phyloP scores from a whole-genome alignment of 495 filamentous ascomycete genomes.

The Lasiosphaeria hispida region DNA sequence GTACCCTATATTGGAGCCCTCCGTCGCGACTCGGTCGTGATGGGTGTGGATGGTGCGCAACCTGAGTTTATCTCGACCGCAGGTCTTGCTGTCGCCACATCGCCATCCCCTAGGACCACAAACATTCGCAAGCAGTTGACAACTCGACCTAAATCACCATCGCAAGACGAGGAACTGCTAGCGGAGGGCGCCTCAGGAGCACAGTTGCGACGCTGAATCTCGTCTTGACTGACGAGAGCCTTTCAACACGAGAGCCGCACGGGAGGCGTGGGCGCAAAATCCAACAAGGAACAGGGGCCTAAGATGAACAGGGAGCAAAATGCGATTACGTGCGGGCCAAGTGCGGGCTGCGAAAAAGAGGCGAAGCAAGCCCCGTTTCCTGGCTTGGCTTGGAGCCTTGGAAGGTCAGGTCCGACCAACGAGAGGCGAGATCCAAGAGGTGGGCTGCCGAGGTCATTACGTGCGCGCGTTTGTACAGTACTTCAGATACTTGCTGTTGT shows the following conservation, averaged over 20 bases:
- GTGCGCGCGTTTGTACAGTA: constrained; percentile 5
- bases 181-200: neutral
- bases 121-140: neutral
- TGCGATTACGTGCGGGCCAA: constrained; percentile 21
- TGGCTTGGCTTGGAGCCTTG: constrained; percentile 12
- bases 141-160: neutral
- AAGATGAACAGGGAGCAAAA: constrained; percentile 11
- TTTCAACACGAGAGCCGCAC: neutral
- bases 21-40: neutral
- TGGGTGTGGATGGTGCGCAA: neutral
- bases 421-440: constrained; percentile 4
- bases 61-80: constrained; percentile 10
- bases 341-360: constrained; percentile 19
- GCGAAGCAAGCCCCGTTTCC: constrained; percentile 16
- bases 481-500: neutral
- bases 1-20: neutral
- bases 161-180: neutral
- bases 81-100: neutral
- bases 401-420: constrained; percentile 6
- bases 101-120: too few relatives aligned
- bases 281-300: constrained; percentile 6
- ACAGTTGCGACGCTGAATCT: neutral
- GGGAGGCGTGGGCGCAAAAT: neutral
- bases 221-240: neutral
- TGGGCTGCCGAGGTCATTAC: neutral